Evolutionary conservation across 2,329 filamentous ascomycete species (phyloP).

Genomic region (Lachnellula arida): DNA sequence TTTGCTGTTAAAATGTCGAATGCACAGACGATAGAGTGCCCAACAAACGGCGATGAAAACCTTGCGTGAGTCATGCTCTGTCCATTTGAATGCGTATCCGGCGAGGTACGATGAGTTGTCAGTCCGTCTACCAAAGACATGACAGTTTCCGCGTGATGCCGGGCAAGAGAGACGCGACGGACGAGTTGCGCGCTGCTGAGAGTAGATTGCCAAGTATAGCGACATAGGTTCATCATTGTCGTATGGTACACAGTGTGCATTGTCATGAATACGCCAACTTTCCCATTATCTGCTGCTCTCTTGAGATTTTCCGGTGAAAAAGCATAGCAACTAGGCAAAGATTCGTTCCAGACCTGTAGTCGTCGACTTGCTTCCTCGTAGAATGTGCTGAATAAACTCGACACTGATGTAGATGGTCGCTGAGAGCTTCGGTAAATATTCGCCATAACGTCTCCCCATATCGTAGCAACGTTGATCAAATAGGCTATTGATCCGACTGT

Average conservation of each 20-base stretch:
- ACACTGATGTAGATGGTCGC: conserved; percentile 9
- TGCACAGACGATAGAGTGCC: conserved; percentile 58
- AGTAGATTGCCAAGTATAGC: conserved; percentile 47
- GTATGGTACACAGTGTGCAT: conserved; percentile 65
- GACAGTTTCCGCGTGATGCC: conserved; percentile 48
- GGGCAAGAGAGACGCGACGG: conserved; percentile 44
- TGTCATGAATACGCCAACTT: conserved; percentile 54
- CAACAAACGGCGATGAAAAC: conserved; percentile 56
- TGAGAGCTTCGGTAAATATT: conserved; percentile 49
- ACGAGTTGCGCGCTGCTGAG: conserved; percentile 38
- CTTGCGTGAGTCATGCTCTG: conserved; percentile 1
- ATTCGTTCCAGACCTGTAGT: conserved; percentile 53
- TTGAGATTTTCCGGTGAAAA: conserved; percentile 55
- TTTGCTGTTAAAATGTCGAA: conserved; percentile 62
- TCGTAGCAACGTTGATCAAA: conserved; percentile 56
- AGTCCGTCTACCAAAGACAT: conserved; percentile 44
- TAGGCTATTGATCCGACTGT: conserved; percentile 46
- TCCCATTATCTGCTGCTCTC: conserved; percentile 47
- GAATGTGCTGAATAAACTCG: conserved; percentile 40
- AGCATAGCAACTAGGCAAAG: conserved; percentile 50
- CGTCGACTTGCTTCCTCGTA: conserved; percentile 47
- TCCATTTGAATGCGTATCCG: neutral
- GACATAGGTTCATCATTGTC: conserved; percentile 59
- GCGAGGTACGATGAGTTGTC: conserved; percentile 31
- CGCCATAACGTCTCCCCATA: conserved; percentile 62